These are phyloP conservation scores for Vaccinium darrowii DNA, from an alignment of 148 eudicot species.

Conservation along the genomic window DNA sequence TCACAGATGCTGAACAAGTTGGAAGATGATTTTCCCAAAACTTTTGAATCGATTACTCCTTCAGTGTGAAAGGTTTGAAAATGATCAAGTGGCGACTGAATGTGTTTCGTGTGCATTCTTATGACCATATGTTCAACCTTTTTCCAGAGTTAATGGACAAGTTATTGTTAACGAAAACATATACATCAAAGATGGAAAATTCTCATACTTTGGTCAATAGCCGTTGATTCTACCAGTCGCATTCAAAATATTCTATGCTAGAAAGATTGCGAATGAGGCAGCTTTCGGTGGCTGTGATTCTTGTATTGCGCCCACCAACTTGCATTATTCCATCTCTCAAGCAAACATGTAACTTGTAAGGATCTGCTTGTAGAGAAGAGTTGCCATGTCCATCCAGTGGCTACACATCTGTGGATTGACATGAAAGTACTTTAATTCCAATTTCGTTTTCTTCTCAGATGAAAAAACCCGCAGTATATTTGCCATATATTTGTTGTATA, in stretches of 20 bases:
- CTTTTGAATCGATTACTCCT: background rate
- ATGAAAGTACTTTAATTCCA: background rate
- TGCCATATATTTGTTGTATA: too few relatives aligned
- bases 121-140: background rate
- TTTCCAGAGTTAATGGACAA: background rate
- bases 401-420: background rate
- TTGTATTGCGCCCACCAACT: constrained; percentile 8
- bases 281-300: constrained; percentile 7
- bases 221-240: background rate
- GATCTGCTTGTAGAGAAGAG: background rate
- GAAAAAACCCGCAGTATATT: background rate
- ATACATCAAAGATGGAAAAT: background rate
- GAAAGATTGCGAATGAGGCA: constrained; percentile 4
- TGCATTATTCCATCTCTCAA: background rate
- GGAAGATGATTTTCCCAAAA: background rate
- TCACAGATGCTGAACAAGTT: background rate
- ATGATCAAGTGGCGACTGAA: background rate
- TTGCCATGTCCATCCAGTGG: constrained; percentile 3
- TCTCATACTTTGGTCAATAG: background rate
- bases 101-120: background rate
- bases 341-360: background rate
- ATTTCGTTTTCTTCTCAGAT: background rate
- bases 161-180: background rate
- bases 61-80: background rate
- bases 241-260: background rate